These are phyloP conservation scores for Ceratorhiza oryzae-sativae DNA, from an alignment of 1,284 basidiomycete species.

Conservation along the genomic window DNA sequence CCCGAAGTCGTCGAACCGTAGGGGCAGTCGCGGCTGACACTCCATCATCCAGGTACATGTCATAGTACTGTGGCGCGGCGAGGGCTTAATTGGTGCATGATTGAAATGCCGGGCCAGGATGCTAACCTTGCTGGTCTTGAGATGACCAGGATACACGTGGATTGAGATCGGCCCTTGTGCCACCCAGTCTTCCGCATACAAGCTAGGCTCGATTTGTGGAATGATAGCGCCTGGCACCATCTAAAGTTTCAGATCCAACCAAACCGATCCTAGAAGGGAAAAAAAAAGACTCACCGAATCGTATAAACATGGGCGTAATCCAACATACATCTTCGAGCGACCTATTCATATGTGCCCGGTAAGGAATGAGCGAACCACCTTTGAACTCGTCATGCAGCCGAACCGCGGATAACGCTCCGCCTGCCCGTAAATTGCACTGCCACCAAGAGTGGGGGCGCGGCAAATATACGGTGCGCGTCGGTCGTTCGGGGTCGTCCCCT, in stretches of 20 bases:
- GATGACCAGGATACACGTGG: constrained; percentile 37
- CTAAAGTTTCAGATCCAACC: too few species aligned
- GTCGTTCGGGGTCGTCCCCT: neutral
- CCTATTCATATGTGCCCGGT: constrained; percentile 5
- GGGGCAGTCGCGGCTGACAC: constrained; percentile 36
- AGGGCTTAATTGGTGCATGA: too few species aligned
- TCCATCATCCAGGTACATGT: constrained; percentile 40
- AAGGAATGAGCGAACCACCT: constrained; percentile 30
- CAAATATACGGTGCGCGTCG: constrained; percentile 31
- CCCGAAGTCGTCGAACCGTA: neutral
- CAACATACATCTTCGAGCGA: constrained; percentile 7
- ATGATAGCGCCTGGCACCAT: constrained; percentile 36
- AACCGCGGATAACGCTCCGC: constrained; percentile 23
- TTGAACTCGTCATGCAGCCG: constrained; percentile 5
- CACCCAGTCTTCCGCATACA: constrained; percentile 21
- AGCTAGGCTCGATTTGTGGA: constrained; percentile 37
- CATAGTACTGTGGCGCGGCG: constrained; percentile 33
- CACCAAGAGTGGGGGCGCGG: constrained; percentile 37
- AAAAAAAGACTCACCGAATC: constrained; percentile 7
- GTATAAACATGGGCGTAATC: constrained; percentile 38
- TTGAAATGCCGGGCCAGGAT: too few species aligned
- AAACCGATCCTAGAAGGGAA: too few species aligned
- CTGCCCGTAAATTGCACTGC: constrained; percentile 31
- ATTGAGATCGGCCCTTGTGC: constrained; percentile 17
- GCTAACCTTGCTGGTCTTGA: neutral